These are phyloP conservation scores for Scenedesmus sp. DNA, from an alignment of 163 green algal species.

Conservation along the genomic window DNA sequence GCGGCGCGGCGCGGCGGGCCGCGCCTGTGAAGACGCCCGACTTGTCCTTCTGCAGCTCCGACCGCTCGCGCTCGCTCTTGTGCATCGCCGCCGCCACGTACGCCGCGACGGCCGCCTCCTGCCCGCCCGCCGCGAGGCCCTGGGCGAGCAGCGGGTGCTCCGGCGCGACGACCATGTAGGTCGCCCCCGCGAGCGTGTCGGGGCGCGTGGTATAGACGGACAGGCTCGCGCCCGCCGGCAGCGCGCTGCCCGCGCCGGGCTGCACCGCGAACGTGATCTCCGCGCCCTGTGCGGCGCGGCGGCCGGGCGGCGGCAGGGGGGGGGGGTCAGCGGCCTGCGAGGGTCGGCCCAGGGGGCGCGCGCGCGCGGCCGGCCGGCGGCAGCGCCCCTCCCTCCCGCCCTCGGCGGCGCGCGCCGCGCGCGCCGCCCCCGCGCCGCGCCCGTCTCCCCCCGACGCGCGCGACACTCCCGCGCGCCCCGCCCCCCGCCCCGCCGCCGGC, in stretches of 20 bases:
- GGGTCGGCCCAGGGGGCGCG: no score
- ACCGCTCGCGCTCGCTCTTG: constrained; percentile 96
- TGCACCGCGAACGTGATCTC: constrained; percentile 73
- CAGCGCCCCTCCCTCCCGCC: no score
- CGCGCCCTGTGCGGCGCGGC: no score
- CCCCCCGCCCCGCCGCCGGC: not conserved
- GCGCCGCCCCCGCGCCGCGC: no score
- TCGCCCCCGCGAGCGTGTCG: constrained; percentile 97
- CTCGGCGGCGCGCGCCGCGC: no score
- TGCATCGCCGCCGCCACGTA: constrained; percentile 80
- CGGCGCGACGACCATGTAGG: constrained; percentile 96
- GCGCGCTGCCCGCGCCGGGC: constrained; percentile 23
- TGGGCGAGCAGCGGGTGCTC: constrained; percentile 89
- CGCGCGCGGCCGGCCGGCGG: no score
- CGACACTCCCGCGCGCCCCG: no score
- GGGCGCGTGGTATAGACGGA: constrained; percentile 72
- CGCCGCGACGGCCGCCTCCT: constrained; percentile 65
- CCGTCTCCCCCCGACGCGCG: no score
- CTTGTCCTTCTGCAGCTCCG: constrained; percentile 93
- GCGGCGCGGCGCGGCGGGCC: no score
- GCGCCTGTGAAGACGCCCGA: constrained; percentile 92
- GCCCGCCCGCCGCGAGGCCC: constrained; percentile 37
- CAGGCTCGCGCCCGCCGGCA: constrained; percentile 83
- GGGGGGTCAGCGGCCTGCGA: no score
- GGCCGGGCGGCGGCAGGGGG: no score